These are phyloP conservation scores for Vigna mungo DNA, from an alignment of 306 rosid species.

Conservation along the genomic window DNA sequence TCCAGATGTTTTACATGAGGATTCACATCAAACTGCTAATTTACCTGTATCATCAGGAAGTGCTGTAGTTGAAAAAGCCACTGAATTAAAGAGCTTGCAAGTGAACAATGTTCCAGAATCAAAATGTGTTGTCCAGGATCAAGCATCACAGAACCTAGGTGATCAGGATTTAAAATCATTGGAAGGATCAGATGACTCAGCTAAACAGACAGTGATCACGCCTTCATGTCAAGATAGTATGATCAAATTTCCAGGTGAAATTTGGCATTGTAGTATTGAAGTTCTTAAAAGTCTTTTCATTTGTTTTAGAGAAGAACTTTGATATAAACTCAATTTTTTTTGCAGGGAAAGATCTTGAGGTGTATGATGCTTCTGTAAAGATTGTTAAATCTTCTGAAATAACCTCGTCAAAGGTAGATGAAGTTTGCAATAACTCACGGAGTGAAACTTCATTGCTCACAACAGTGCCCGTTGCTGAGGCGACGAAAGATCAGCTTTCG, in stretches of 20 bases:
- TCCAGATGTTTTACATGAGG: slow-evolving; percentile 55
- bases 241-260: slow-evolving; percentile 54
- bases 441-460: slow-evolving; percentile 44
- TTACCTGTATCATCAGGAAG: slow-evolving; percentile 52
- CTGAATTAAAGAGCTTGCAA: slow-evolving; percentile 42
- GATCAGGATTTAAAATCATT: slow-evolving; percentile 52
- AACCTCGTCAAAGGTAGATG: slow-evolving; percentile 42
- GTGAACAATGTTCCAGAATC: slow-evolving; percentile 53
- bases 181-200: slow-evolving; percentile 47
- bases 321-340: slow-evolving; percentile 37
- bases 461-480: slow-evolving; percentile 50
- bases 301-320: slow-evolving; percentile 20
- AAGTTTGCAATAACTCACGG: slow-evolving; percentile 45
- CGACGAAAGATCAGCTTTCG: slow-evolving; percentile 45
- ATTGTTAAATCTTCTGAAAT: slow-evolving; percentile 51
- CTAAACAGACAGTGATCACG: slow-evolving; percentile 53
- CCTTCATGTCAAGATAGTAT: slow-evolving; percentile 54
- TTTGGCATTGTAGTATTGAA: slow-evolving; percentile 25
- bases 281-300: not conserved
- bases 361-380: slow-evolving; percentile 48
- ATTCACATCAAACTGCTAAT: slow-evolving; percentile 51
- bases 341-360: slow-evolving; percentile 60
- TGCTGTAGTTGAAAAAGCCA: slow-evolving; percentile 46
- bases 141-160: slow-evolving; percentile 49
- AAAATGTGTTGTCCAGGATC: slow-evolving; percentile 52